A percentile compares a stretch with the other conserved stretches of the same genome.
Evolutionary conservation across 345 rosid genomes (phyloP).

Genomic region (Arabis alpina): DNA sequence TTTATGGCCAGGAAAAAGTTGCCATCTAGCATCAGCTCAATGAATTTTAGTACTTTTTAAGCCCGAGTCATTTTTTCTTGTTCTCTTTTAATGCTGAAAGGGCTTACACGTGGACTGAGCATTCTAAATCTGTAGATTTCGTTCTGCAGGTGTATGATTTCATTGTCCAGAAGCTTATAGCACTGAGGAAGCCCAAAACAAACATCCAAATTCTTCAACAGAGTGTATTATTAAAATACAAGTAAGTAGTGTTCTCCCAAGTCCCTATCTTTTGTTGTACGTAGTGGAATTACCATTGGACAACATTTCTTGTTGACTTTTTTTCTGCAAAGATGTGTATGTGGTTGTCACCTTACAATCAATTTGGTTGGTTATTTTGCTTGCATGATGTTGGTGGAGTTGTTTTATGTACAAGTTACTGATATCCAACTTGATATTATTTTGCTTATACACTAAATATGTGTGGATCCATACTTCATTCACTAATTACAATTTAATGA

Average conservation of each 20-base stretch:
- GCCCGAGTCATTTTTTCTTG: conserved; percentile 4
- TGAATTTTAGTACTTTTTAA: conserved; percentile 5
- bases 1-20: not conserved
- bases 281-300: conserved; percentile 13
- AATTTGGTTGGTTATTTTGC: conserved; percentile 7
- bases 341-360: conserved; percentile 17
- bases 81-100: conserved; percentile 22
- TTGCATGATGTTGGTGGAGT: conserved; percentile 2
- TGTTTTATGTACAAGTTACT: conserved; percentile 19
- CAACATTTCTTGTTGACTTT: conserved; percentile 14
- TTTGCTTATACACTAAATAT: conserved; percentile 16
- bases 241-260: conserved; percentile 54
- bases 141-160: conserved; percentile 87
- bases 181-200: conserved; percentile 97
- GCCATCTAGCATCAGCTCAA: conserved; percentile 12
- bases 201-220: conserved; percentile 99
- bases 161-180: conserved; percentile 95
- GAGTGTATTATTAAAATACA: conserved; percentile 91
- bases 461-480: conserved; percentile 11
- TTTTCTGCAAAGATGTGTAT: conserved; percentile 10
- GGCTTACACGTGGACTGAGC: conserved; percentile 4
- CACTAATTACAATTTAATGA: conserved; percentile 23
- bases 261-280: conserved; percentile 3
- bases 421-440: conserved; percentile 22
- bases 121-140: conserved; percentile 12